phyloP scores from a whole-genome alignment of 2,329 filamentous ascomycete species.

The Diaporthe velutina region DNA sequence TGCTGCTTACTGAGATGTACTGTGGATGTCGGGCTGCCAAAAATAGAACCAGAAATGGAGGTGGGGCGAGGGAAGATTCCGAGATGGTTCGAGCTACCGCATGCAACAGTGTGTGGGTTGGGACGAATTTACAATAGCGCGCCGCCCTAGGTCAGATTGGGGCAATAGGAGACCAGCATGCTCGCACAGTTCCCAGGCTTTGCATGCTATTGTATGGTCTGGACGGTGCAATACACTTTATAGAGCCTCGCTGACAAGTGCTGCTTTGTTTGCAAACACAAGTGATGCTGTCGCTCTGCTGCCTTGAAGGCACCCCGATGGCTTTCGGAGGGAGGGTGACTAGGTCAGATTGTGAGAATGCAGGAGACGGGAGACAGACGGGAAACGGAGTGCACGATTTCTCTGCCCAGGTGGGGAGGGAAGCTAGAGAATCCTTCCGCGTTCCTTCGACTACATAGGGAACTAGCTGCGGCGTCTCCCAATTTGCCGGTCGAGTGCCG shows the following conservation, averaged over 20 bases:
- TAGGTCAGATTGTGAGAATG: neutral
- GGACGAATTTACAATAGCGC: neutral
- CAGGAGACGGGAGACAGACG: neutral
- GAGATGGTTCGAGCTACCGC: constrained; percentile 8
- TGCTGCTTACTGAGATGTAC: neutral
- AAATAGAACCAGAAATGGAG: constrained; percentile 18
- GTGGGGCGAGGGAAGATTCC: constrained; percentile 21
- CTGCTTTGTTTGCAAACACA: neutral
- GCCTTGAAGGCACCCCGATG: neutral
- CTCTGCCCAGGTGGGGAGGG: neutral
- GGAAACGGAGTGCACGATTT: neutral
- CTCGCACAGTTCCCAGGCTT: neutral
- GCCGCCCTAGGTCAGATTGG: constrained; percentile 15
- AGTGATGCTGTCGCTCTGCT: neutral
- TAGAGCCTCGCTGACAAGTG: neutral
- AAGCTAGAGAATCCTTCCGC: constrained; percentile 36
- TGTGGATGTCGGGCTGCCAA: neutral
- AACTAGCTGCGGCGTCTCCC: constrained; percentile 10
- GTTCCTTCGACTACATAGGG: constrained; percentile 31
- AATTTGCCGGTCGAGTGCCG: constrained; percentile 25
- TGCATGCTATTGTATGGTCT: neutral
- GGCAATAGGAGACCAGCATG: neutral
- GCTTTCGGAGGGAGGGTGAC: neutral
- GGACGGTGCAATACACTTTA: neutral
- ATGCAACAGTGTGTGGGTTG: neutral